Evolutionary conservation across 1,284 basidiomycete species (phyloP), one percentile per base, ranked within the genome.

Genomic region (Naganishia sp.): DNA sequence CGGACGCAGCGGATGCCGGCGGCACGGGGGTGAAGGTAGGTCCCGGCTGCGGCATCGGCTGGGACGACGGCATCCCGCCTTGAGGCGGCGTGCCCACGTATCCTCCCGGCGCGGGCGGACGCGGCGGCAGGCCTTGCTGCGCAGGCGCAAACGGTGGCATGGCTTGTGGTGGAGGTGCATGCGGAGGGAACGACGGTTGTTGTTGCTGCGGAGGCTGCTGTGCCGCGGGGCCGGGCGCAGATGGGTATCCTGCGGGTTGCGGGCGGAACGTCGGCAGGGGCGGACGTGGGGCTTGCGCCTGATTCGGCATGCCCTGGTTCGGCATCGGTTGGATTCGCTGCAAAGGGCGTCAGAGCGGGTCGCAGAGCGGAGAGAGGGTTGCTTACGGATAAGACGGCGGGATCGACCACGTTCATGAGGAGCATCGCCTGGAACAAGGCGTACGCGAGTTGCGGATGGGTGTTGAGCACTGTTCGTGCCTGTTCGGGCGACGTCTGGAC

Each of bases 401-500:
- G 86, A 72, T 98, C 94, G 54, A 99, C 92, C 28, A 99, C 92
- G 75, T 95, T 92, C 84, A 96, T 92, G 67, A 97, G 83, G 6
- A 99, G 82, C 74, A 99, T 86, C 0, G 92, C 90, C 81, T 98
- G 95, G 82, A 99, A 98, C 21, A 99, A 84, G 0, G 95, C 95
- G 76, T 98, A 99, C 2, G 93, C 89, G 18, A 97, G 84, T 80
- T 99, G 95, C 17, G 96, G 95, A 73, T 97, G 89, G 9, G 86
- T 83, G 10, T 87, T 82, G 41, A 99, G 85, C 42, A 99, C 81
- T 4, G 85, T 82, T 54, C 88, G 84, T 41, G 95, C 94, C 80
- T 94, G 89, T 49, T 97, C 94, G 2, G 94, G 93, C 69, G 93
- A 89, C 0, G 88, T 90, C 31, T 91, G 88, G 32, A 96, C 88